Base-by-base conservation (phyloP, 1,284 basidiomycete species). In the Rugiboletus extremiorientalis region DNA sequence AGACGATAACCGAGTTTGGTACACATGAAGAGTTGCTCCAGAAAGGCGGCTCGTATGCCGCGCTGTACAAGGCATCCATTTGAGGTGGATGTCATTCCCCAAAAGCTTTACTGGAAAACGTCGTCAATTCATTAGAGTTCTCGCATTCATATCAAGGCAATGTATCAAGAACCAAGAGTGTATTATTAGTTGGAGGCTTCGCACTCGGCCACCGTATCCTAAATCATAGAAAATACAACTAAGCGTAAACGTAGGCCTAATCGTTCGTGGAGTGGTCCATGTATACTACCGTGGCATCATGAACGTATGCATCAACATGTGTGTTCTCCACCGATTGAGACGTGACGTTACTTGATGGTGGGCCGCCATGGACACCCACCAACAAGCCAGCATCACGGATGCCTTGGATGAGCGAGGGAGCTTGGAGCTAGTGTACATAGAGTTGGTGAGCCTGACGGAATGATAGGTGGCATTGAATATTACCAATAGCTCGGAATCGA, bases 321-420 rank as follows among this genome's bases (percentile, higher is more conserved):
- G 72, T 79, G 33, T 75, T 78, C 40, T 86, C 83, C 43, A 74
- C 68, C 42, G 77, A 71, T 27, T 74, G 72, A 41, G 75, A 74
- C 48, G 73, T 76, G 48, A 82, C 69, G 49, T 72, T 68, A 45
- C 72, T 69, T 40, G 81, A 78, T 30, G 80, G 77, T 30, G 76
- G 69, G 27, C 79, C 74, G 10, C 90, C 91, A 68, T 91, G 91
- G 31, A 91, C 84, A 20, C 91, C 91, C 56, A 97, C 82, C 50
- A 98, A 76, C 53, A 97, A 79, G n/a, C 94, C 93, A 23, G 89
- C 86, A 67, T 93, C 93, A 67, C 93, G 88, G 68, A 96, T 89
- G 12, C 87, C 91, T 63, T 90, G 86, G 44, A 94, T 86, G 58
- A 97, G 76, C 31, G 91, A 91, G 33, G 94, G 94, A 37, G 96